Conservation (phyloP, 2,329 filamentous ascomycete species). For the Curvularia lunata region DNA sequence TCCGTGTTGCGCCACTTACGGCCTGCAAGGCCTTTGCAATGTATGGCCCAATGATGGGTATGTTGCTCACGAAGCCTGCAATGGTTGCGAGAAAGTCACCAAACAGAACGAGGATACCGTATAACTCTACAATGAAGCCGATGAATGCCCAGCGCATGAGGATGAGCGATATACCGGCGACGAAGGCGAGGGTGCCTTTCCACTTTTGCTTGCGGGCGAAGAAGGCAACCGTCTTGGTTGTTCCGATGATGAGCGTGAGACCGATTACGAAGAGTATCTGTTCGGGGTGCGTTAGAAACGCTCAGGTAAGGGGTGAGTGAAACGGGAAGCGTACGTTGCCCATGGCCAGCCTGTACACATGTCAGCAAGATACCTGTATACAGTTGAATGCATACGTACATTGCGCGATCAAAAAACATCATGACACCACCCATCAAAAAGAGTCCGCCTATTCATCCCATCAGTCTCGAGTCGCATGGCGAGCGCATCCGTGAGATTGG, state of each 20-base stretch:
- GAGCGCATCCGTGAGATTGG: constrained; percentile 22
- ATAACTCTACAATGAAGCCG: constrained; percentile 88
- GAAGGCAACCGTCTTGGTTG: constrained; percentile 89
- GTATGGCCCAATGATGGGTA: constrained; percentile 86
- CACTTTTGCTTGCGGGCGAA: constrained; percentile 93
- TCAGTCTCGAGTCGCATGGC: constrained; percentile 14
- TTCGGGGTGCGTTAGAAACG: constrained; percentile 10
- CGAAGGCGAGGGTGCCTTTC: constrained; percentile 89
- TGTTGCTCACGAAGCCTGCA: constrained; percentile 80
- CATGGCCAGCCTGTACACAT: constrained; percentile 79
- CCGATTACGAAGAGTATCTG: constrained; percentile 98
- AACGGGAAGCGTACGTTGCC: constrained; percentile 71
- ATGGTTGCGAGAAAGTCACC: constrained; percentile 96
- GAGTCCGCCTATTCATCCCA: constrained; percentile 72
- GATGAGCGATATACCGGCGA: constrained; percentile 81
- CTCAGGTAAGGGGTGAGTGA: neutral
- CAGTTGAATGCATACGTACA: constrained; percentile 63
- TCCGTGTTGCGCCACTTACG: constrained; percentile 21
- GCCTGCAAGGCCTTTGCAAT: constrained; percentile 71
- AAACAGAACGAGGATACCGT: constrained; percentile 92
- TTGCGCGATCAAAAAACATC: constrained; percentile 96
- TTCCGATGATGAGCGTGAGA: constrained; percentile 92
- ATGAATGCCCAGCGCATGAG: constrained; percentile 88
- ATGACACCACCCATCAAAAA: constrained; percentile 94
- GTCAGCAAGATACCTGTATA: constrained; percentile 13